Base-by-base conservation (phyloP, 2,329 filamentous ascomycete species). In the Rutstroemia sp. region DNA sequence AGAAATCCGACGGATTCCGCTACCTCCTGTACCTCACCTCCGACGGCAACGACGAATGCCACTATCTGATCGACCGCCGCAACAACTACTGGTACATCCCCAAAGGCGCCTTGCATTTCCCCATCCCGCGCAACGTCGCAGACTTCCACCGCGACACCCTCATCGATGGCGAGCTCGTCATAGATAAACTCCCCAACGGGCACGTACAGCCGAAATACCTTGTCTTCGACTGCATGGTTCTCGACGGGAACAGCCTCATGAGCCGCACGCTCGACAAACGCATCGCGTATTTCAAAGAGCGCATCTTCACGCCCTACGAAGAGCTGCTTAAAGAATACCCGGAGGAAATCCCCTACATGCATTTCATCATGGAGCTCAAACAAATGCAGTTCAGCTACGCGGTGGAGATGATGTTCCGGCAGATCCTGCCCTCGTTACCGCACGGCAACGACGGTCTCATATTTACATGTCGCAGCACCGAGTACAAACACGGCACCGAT, bases 361-460 rank as follows among this genome's bases (percentile, higher is more conserved):
- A 86, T 1, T 97, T 97, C 70, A 79, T 85, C 52, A 78, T 97
- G 57, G 85, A 91, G 70, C 86, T 94, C 75, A 99, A 99, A 74
- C 80, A 84, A 19, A 95, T 95, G 74, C 88, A 96, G 71, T 81
- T 94, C 64, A 85, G 85, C 49, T 99, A 99, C 74, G 90, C 85
- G 48, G 85, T 95, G 59, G 86, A 90, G 68, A 88, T 88, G 81
- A 95, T 97, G 87, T 96, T 99, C 75, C 83, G 85, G 63, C 80
- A 92, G 57, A 83, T 95, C 46, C 82, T 97, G 27, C 92, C 91
- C 1, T 84, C 79, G 44, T 80, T 99, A 38, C 87, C 86, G 63
- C 94, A 99, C 70, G 92, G 92, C 60, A 97, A 96, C 71, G 94
- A 99, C 70, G 94, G 94, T 5, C 80, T 99, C 48, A 96, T 99